These are phyloP conservation scores for Narthecium ossifragum DNA, from an alignment of 106 monocot genomes.

Conservation along the genomic window DNA sequence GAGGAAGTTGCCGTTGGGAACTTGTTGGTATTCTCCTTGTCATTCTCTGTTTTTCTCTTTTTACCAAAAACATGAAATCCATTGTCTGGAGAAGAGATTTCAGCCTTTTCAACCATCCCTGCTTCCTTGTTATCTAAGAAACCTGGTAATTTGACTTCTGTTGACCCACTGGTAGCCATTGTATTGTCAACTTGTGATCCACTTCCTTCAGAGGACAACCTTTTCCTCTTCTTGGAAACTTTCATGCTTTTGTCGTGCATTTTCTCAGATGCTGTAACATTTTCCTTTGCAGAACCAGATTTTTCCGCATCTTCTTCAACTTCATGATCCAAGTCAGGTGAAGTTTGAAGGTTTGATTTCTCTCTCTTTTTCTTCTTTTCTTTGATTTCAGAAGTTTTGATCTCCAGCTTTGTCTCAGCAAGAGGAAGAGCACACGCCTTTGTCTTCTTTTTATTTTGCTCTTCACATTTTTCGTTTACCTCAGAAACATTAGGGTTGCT, in stretches of 20 bases:
- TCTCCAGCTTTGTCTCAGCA: background rate
- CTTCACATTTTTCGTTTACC: conserved; percentile 13
- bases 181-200: conserved; percentile 12
- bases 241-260: conserved; percentile 16
- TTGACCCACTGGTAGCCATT: background rate
- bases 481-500: background rate
- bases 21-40: conserved; percentile 4
- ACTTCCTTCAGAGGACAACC: conserved; percentile 17
- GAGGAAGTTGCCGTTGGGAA: background rate
- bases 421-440: conserved; percentile 3
- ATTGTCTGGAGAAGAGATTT: background rate
- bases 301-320: background rate
- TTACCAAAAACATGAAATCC: conserved; percentile 2
- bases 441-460: conserved; percentile 27
- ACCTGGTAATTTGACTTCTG: conserved; percentile 1
- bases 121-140: conserved; percentile 12
- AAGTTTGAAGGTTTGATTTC: conserved; percentile 14
- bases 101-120: background rate
- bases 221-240: conserved; percentile 51
- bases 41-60: conserved; percentile 26
- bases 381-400: conserved; percentile 4
- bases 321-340: background rate
- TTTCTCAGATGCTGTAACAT: conserved; percentile 5
- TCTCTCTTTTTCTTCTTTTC: conserved; percentile 28
- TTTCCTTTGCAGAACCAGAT: conserved; percentile 9